phyloP scores from a whole-genome alignment of 2,329 filamentous ascomycete genomes.

The Phialemoniopsis sp. region DNA sequence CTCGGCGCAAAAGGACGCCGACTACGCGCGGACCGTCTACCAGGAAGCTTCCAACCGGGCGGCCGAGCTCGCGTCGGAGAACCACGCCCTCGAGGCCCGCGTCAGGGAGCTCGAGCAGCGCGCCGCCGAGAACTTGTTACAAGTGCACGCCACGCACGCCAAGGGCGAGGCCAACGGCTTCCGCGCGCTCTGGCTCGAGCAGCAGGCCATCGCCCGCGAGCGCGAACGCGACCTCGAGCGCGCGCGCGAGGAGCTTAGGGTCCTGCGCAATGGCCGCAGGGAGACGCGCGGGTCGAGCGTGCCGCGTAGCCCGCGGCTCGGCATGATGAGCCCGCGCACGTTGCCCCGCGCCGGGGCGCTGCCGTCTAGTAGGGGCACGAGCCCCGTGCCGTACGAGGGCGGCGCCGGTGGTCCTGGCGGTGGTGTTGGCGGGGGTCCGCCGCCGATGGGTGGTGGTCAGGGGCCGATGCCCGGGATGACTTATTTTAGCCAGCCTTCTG shows the following conservation, averaged over 20 bases:
- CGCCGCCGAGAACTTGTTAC: slow-evolving; percentile 38
- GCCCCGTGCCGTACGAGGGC: slow-evolving; percentile 34
- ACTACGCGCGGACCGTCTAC: slow-evolving; percentile 55
- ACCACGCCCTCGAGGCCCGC: slow-evolving; percentile 35
- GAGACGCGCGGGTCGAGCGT: slow-evolving; percentile 54
- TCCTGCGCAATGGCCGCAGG: slow-evolving; percentile 43
- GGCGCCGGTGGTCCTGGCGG: slow-evolving; percentile 17
- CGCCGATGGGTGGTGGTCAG: neutral
- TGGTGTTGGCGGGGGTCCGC: slow-evolving; percentile 4
- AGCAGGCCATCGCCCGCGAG: slow-evolving; percentile 38
- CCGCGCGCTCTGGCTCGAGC: slow-evolving; percentile 32
- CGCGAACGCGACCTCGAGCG: slow-evolving; percentile 46
- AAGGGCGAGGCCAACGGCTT: slow-evolving; percentile 26
- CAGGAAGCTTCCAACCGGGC: slow-evolving; percentile 50
- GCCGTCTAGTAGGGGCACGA: slow-evolving; percentile 41
- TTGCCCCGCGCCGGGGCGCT: slow-evolving; percentile 15
- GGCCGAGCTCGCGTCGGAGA: slow-evolving; percentile 39
- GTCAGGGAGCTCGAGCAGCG: slow-evolving; percentile 34
- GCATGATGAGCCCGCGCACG: slow-evolving; percentile 46
- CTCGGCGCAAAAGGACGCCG: slow-evolving; percentile 38
- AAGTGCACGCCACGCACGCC: slow-evolving; percentile 40
- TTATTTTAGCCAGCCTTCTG: slow-evolving; percentile 30
- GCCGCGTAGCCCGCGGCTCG: slow-evolving; percentile 52
- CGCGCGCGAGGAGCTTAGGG: slow-evolving; percentile 42
- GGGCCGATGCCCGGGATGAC: slow-evolving; percentile 26